phyloP scores from a whole-genome alignment of 345 rosid genomes.

The Cardamine occulta region DNA sequence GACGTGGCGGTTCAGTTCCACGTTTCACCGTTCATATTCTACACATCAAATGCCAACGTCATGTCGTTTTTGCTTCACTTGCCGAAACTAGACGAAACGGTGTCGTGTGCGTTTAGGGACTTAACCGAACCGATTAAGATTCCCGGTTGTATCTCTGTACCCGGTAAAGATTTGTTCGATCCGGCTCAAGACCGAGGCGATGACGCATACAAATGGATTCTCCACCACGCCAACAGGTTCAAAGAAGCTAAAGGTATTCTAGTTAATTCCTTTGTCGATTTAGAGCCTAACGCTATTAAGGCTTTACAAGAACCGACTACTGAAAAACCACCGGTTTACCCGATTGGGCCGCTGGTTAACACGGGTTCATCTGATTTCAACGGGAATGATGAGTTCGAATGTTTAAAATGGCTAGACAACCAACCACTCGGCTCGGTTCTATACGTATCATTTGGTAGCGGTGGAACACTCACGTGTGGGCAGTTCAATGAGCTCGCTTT shows the following conservation, averaged over 20 bases:
- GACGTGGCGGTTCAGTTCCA: conserved; percentile 45
- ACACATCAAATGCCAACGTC: conserved; percentile 38
- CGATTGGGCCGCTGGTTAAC: conserved; percentile 50
- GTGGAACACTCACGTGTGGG: conserved; percentile 53
- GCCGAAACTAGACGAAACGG: conserved; percentile 46
- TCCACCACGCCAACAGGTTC: conserved; percentile 38
- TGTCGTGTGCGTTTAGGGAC: conserved; percentile 45
- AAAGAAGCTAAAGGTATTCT: conserved; percentile 49
- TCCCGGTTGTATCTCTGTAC: conserved; percentile 51
- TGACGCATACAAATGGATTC: conserved; percentile 47
- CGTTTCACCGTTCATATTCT: conserved; percentile 46
- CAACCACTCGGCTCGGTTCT: conserved; percentile 60
- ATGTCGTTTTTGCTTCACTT: conserved; percentile 44
- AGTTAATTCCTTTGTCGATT: conserved; percentile 47
- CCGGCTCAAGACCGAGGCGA: conserved; percentile 44
- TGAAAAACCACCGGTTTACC: conserved; percentile 48
- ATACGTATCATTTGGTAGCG: conserved; percentile 74
- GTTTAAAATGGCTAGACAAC: conserved; percentile 54
- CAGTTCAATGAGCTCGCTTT: conserved; percentile 39
- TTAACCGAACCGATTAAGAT: conserved; percentile 47
- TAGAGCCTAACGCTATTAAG: conserved; percentile 46
- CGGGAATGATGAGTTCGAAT: conserved; percentile 9
- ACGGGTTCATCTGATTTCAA: background rate
- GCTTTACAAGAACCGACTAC: conserved; percentile 40
- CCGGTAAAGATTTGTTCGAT: conserved; percentile 46